A percentile compares a stretch with the other conserved stretches of the same genome.
phyloP scores from a whole-genome alignment of 352 stramenopile genomes.

The Phytophthora ohioensis region DNA sequence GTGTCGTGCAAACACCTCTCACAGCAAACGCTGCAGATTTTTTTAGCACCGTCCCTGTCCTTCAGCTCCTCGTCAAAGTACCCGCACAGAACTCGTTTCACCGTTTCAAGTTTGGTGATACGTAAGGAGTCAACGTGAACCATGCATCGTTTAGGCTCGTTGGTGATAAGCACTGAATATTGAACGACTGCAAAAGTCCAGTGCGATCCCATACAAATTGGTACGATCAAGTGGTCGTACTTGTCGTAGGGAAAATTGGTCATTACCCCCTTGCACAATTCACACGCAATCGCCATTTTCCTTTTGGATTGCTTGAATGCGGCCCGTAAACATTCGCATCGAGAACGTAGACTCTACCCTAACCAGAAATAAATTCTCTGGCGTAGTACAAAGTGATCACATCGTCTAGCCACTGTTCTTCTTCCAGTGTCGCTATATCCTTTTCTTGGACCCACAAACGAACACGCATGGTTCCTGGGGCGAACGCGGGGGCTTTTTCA shows the following conservation, averaged over 20 bases:
- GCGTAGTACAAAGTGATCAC: neutral
- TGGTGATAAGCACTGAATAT: neutral
- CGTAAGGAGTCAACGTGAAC: neutral
- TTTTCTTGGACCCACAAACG: neutral
- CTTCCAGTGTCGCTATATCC: neutral
- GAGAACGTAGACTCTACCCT: neutral
- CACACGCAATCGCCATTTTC: neutral
- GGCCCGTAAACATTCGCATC: neutral
- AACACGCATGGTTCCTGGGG: too few relatives aligned
- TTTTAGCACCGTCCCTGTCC: neutral
- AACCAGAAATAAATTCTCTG: neutral
- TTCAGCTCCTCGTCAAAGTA: neutral
- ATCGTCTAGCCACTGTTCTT: neutral
- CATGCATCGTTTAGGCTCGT: neutral
- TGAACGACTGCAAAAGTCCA: constrained; percentile 2
- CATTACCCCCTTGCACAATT: neutral
- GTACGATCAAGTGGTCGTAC: neutral
- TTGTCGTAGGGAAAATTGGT: neutral
- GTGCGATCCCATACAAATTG: constrained; percentile 1
- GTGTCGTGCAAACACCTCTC: neutral
- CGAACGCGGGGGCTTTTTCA: too few relatives aligned
- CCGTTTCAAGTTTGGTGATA: neutral
- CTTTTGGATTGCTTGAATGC: neutral
- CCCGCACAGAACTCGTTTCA: neutral
- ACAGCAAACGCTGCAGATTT: neutral